Evolutionary conservation across 139 green algal species (phyloP).

Genomic region (Diplosphaera chodatii): DNA sequence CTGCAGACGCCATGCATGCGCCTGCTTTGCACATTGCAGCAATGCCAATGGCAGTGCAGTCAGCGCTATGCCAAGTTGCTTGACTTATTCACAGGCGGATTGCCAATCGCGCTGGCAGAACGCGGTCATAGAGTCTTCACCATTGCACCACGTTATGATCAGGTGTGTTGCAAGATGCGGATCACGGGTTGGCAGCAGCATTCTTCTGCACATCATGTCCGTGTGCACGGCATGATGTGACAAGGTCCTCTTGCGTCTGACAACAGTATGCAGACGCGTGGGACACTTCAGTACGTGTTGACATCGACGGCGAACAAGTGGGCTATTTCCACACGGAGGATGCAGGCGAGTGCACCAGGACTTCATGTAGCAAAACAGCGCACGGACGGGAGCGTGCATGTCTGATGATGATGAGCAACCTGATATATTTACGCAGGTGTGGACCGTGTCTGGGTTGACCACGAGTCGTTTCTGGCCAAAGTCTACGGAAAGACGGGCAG

Average conservation of each 20-base stretch:
- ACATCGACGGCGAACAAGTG: slow-evolving; percentile 81
- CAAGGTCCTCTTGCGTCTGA: too few species aligned
- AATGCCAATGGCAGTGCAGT: too few species aligned
- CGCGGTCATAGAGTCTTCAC: slow-evolving; percentile 93
- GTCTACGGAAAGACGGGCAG: slow-evolving; percentile 76
- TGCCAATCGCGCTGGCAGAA: slow-evolving; percentile 80
- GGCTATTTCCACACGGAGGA: slow-evolving; percentile 95
- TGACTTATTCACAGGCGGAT: slow-evolving; percentile 29
- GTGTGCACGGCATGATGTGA: too few species aligned
- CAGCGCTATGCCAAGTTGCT: too few species aligned
- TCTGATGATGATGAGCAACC: too few species aligned
- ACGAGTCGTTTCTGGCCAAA: slow-evolving; percentile 92
- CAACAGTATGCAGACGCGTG: slow-evolving; percentile 88
- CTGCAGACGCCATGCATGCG: too few species aligned
- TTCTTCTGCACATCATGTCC: too few species aligned
- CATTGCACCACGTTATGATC: slow-evolving; percentile 74
- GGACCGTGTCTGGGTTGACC: slow-evolving; percentile 95
- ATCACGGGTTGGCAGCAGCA: too few species aligned
- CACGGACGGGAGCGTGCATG: too few species aligned
- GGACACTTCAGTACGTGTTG: slow-evolving; percentile 79
- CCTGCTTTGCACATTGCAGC: too few species aligned
- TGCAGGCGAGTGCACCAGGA: too few species aligned
- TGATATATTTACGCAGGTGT: slow-evolving; percentile 56
- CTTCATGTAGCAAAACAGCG: too few species aligned
- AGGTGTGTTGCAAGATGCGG: not conserved